Conservation (phyloP, 2,329 filamentous ascomycete species). For the Diaporthe caulivora region DNA sequence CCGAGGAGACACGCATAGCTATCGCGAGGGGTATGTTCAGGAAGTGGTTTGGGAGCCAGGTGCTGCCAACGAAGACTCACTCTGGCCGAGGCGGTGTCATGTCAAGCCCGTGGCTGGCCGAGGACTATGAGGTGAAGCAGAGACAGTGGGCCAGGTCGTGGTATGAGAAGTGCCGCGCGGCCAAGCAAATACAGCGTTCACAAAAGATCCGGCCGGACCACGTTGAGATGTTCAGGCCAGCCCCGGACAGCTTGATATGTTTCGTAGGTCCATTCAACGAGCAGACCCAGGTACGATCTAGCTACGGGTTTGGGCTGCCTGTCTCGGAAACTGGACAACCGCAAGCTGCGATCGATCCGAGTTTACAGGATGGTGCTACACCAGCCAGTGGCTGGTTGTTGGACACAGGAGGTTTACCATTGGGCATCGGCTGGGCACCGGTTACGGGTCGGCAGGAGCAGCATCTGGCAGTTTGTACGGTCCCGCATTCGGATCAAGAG, state of each 20-base stretch:
- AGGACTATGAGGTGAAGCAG: conserved; percentile 51
- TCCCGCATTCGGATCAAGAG: conserved; percentile 64
- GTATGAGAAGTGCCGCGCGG: conserved; percentile 43
- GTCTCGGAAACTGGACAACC: conserved; percentile 48
- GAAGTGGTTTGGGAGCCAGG: conserved; percentile 56
- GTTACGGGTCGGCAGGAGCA: conserved; percentile 54
- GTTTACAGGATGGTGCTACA: conserved; percentile 40
- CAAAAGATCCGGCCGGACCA: conserved; percentile 37
- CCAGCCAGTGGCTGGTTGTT: conserved; percentile 61
- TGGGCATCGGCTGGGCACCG: conserved; percentile 67
- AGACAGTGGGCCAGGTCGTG: conserved; percentile 48
- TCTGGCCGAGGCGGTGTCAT: conserved; percentile 47
- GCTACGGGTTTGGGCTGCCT: conserved; percentile 41
- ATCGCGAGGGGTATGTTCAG: conserved; percentile 54
- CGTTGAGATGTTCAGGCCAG: conserved; percentile 37
- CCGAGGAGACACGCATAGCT: conserved; percentile 50
- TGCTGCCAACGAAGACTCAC: conserved; percentile 54
- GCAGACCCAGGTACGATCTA: conserved; percentile 43
- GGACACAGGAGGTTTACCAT: conserved; percentile 65
- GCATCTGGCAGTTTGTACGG: conserved; percentile 64
- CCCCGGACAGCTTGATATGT: conserved; percentile 42
- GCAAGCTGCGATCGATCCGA: conserved; percentile 44
- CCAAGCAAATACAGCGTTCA: conserved; percentile 39
- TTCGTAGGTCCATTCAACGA: conserved; percentile 46
- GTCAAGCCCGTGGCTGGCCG: conserved; percentile 55